Conservation (phyloP, 129 eudicot species). For the Tagetes erecta region DNA sequence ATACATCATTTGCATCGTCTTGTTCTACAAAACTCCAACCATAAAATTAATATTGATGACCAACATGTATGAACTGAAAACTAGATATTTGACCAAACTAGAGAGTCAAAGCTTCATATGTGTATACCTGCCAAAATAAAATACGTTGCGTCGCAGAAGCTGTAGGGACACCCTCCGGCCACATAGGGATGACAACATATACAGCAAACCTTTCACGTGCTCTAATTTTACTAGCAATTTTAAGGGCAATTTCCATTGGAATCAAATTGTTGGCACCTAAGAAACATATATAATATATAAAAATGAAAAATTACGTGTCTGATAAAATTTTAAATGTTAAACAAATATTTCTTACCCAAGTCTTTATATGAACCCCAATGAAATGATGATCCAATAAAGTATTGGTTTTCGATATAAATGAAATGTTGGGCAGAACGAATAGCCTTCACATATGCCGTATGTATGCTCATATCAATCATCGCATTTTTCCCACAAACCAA, state of each 20-base stretch:
- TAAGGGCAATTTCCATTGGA: slow-evolving; percentile 88
- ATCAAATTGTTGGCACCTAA: slow-evolving; percentile 91
- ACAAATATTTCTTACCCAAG: slow-evolving; percentile 44
- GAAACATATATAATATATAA: slow-evolving; percentile 5
- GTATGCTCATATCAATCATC: slow-evolving; percentile 93
- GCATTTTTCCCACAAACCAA: slow-evolving; percentile 85
- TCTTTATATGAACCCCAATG: slow-evolving; percentile 74
- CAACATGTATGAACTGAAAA: slow-evolving; percentile 5
- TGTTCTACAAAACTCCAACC: slow-evolving; percentile 48
- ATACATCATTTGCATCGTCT: slow-evolving; percentile 99
- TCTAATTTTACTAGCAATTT: slow-evolving; percentile 73
- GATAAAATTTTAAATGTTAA: not conserved
- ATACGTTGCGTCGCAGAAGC: slow-evolving; percentile 79
- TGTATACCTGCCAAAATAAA: slow-evolving; percentile 79
- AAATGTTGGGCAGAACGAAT: slow-evolving; percentile 89
- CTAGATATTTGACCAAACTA: slow-evolving; percentile 5
- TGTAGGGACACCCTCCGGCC: slow-evolving; percentile 97
- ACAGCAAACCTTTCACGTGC: slow-evolving; percentile 86
- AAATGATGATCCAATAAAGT: slow-evolving; percentile 83
- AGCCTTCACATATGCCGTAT: slow-evolving; percentile 81
- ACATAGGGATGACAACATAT: slow-evolving; percentile 87
- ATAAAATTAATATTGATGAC: too few species aligned
- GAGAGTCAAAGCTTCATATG: not conserved
- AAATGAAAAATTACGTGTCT: too few species aligned
- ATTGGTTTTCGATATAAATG: slow-evolving; percentile 85